Evolutionary conservation across 73 alveolate genomes (phyloP), one percentile per base, ranked within the genome.

Genomic region (Paramecium octaurelia): DNA sequence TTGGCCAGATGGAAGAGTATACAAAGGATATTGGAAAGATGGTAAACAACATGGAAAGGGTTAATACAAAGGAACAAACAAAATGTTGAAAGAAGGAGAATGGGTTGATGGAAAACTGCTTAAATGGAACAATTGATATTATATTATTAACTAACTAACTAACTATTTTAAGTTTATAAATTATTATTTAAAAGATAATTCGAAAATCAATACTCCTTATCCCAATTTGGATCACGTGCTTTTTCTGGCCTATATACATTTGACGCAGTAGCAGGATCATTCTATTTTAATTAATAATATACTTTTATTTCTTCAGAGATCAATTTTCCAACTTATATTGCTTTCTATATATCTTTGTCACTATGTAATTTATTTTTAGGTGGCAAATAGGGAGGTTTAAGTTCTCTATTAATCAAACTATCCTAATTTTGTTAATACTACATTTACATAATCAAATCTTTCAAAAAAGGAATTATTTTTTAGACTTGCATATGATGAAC

Each of bases 1-100:
- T n/a, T 90, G 92, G 92, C 93, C 94, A 18, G 93, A 86, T 31
- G 97, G 96, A 2, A 86, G 90, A 77, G 46, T 73, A 9, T 86
- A 92, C 50, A 92, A 94, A 83, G 95, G 97, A 58, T 54, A 94
- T 11, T 92, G 95, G 95, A 77, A 73, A n/a, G 88, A 92, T 60
- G 97, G 97, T 42, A 94, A 92, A 57, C 57, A 94, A 69, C 97
- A 94, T 40, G 97, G 97, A 11, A 94, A 89, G 48, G 97, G 97
- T 7, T 23, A 77, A 54, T 94, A 94, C 57, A 94, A 75, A 46
- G 92, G 94, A 57, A 88, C 95, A 16, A 94, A 85, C 23, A 95
- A 91, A 9, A n/a, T 60, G 20, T 93, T 92, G 76, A 92, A 95
- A 29, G 94, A 80, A 86, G 97, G 97, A n/a, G 92, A 92, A 24